These are phyloP conservation scores for Diaporthe velutina DNA, from an alignment of 2,329 filamentous ascomycete genomes.

Conservation along the genomic window DNA sequence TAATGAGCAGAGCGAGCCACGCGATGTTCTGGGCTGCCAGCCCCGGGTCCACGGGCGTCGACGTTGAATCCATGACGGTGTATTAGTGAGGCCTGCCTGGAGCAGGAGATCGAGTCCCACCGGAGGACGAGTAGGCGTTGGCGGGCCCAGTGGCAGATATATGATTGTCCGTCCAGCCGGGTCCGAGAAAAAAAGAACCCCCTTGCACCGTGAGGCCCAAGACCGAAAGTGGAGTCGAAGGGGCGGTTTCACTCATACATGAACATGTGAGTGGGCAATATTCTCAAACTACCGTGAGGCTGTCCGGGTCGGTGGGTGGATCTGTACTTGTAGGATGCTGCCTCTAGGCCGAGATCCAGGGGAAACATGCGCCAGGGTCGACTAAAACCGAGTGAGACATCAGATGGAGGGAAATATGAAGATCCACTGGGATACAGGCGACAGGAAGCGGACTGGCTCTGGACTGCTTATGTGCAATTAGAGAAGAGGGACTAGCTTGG, in stretches of 20 bases:
- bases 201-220: neutral
- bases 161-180: conserved; percentile 12
- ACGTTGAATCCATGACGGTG: conserved; percentile 28
- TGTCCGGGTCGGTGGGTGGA: conserved; percentile 15
- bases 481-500: neutral
- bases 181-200: neutral
- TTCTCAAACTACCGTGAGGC: conserved; percentile 3
- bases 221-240: conserved; percentile 25
- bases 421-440: conserved; percentile 8
- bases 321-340: neutral
- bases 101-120: neutral
- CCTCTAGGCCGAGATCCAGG: conserved; percentile 14
- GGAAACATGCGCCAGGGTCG: conserved; percentile 23
- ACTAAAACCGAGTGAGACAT: conserved; percentile 30
- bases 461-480: neutral
- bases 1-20: conserved; percentile 26
- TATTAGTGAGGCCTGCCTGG: conserved; percentile 27
- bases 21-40: conserved; percentile 24
- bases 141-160: conserved; percentile 23
- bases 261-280: conserved; percentile 25
- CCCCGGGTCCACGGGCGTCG: neutral
- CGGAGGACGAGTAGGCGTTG: neutral
- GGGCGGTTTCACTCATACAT: conserved; percentile 28
- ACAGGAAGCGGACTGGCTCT: neutral
- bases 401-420: conserved; percentile 10